Percentiles rank a stretch among this genome's conserved stretches.
Evolutionary conservation across 2,329 filamentous ascomycete genomes (phyloP).

Genomic region (Ophiostoma tasmaniense): DNA sequence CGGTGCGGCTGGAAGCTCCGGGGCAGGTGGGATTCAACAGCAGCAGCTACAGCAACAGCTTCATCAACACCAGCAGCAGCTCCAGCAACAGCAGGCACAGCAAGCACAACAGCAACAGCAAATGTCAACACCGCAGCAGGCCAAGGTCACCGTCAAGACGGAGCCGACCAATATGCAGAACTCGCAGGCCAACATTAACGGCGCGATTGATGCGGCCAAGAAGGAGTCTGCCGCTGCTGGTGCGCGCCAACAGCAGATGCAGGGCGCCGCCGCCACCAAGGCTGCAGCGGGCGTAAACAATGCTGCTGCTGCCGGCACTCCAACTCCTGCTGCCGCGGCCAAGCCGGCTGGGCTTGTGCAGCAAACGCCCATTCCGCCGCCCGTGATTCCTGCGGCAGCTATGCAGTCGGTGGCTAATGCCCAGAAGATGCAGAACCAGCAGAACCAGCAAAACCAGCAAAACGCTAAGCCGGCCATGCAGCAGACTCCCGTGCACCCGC

Average conservation of each 20-base stretch:
- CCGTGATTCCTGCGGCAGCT: constrained; percentile 19
- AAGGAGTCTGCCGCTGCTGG: constrained; percentile 32
- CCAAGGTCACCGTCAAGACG: constrained; percentile 20
- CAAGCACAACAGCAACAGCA: constrained; percentile 10
- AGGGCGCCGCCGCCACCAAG: constrained; percentile 18
- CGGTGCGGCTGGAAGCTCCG: constrained; percentile 6
- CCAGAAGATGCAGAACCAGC: constrained; percentile 19
- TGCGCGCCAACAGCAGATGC: constrained; percentile 17
- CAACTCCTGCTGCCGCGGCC: neutral
- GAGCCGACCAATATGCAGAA: constrained; percentile 27
- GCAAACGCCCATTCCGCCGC: constrained; percentile 22
- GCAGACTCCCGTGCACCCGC: constrained; percentile 22
- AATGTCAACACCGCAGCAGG: neutral
- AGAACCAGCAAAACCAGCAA: constrained; percentile 21
- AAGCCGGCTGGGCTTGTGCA: constrained; percentile 17
- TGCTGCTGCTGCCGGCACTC: neutral
- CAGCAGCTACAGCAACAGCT: neutral
- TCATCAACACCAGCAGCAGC: constrained; percentile 10
- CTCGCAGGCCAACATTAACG: constrained; percentile 34
- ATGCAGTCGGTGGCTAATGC: constrained; percentile 16
- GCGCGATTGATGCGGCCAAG: constrained; percentile 39
- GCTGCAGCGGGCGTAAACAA: constrained; percentile 14
- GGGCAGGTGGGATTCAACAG: constrained; percentile 8
- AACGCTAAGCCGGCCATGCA: constrained; percentile 20
- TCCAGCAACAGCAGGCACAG: too few species aligned